Evolutionary conservation across 441 rosid species (phyloP).

Genomic region (Bruguiera hainesii): DNA sequence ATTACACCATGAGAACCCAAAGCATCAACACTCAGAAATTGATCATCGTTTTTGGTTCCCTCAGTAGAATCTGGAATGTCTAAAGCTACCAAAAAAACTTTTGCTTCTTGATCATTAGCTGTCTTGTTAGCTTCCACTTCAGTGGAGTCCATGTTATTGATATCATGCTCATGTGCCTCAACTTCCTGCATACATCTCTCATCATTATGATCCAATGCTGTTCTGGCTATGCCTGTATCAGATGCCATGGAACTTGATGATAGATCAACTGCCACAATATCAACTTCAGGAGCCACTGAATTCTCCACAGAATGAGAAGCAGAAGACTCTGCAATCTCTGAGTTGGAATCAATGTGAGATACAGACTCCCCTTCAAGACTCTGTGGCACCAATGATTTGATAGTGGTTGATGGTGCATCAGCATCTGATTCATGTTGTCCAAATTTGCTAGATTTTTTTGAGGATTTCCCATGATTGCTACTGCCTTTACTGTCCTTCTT

Average conservation of each 20-base stretch:
- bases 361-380: conserved; percentile 41
- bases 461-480: conserved; percentile 72
- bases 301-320: conserved; percentile 30
- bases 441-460: conserved; percentile 57
- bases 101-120: conserved; percentile 25
- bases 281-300: conserved; percentile 31
- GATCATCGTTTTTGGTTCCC: conserved; percentile 33
- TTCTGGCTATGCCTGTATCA: conserved; percentile 24
- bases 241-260: conserved; percentile 28
- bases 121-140: conserved; percentile 30
- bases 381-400: conserved; percentile 24
- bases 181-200: conserved; percentile 25
- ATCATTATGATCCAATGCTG: conserved; percentile 23
- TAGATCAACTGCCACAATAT: conserved; percentile 36
- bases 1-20: conserved; percentile 19
- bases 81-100: conserved; percentile 20
- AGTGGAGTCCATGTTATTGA: conserved; percentile 27
- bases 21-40: conserved; percentile 19
- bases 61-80: conserved; percentile 34
- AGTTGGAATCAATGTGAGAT: conserved; percentile 31
- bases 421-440: conserved; percentile 55
- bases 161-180: conserved; percentile 29
- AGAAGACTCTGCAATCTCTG: conserved; percentile 25
- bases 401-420: conserved; percentile 35
- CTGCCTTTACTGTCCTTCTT: conserved; percentile 85